Evolutionary conservation across 305 asterid species (phyloP).

Genomic region (Rubia tinctorum): DNA sequence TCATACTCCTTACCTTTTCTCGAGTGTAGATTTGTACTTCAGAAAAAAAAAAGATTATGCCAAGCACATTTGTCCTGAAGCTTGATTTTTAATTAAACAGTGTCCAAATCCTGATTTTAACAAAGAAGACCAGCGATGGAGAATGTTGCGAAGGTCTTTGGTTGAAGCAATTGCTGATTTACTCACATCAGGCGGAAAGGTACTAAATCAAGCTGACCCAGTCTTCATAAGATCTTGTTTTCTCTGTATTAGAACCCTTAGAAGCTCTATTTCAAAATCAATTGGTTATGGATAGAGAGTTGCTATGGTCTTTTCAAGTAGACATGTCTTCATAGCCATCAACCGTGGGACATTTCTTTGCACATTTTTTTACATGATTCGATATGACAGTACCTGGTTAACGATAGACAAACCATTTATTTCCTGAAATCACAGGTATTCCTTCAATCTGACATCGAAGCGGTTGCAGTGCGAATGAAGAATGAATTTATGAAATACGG

Average conservation of each 20-base stretch:
- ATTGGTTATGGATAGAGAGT: neutral
- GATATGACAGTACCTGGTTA: neutral
- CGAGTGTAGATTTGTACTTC: neutral
- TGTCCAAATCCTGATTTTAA: conserved; percentile 98
- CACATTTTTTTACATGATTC: no score
- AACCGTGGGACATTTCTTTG: neutral
- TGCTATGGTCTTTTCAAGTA: neutral
- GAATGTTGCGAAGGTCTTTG: conserved; percentile 82
- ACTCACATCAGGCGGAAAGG: conserved; percentile 66
- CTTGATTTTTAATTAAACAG: conserved; percentile 36
- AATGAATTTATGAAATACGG: conserved; percentile 55
- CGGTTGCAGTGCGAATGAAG: conserved; percentile 68
- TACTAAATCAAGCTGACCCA: conserved; percentile 21
- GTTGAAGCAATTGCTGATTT: conserved; percentile 77
- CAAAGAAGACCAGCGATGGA: conserved; percentile 77
- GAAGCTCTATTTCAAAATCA: neutral
- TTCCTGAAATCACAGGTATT: conserved; percentile 54
- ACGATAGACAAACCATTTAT: neutral
- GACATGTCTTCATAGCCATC: neutral
- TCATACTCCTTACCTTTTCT: neutral
- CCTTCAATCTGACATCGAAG: conserved; percentile 88
- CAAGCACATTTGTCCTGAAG: conserved; percentile 13
- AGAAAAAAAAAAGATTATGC: conserved; percentile 3
- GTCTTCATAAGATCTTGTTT: neutral
- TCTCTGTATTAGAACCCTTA: neutral